A percentile compares a stretch with the other conserved stretches of the same genome.
Conservation (phyloP, 148 eudicot species). For the Cornus kousa region DNA sequence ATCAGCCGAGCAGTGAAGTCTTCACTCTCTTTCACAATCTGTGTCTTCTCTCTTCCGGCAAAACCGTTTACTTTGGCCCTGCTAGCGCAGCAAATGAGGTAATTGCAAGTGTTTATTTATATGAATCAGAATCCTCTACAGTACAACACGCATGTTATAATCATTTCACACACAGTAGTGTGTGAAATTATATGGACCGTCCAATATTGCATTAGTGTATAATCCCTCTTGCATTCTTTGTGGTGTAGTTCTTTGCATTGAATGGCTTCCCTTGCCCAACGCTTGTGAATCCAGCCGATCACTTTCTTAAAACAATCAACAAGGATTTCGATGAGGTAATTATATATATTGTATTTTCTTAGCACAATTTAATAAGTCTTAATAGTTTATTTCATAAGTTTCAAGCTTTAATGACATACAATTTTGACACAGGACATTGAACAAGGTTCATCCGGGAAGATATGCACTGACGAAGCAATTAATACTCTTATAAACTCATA, state of each 20-base stretch:
- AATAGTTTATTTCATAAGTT: no score
- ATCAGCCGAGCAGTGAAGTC: conserved; percentile 74
- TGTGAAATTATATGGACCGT: no score
- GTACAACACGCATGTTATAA: no score
- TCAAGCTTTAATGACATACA: background rate
- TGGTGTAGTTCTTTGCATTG: conserved; percentile 46
- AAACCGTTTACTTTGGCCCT: conserved; percentile 62
- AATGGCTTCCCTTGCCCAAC: conserved; percentile 66
- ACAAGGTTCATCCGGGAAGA: conserved; percentile 18
- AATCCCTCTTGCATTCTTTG: background rate
- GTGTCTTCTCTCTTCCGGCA: conserved; percentile 59
- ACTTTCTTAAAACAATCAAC: conserved; percentile 53
- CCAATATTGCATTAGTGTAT: background rate
- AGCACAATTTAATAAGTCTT: no score
- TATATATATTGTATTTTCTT: background rate
- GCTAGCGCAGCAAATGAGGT: conserved; percentile 42
- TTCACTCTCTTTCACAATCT: conserved; percentile 53
- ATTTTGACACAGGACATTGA: conserved; percentile 36
- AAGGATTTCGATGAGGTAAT: conserved; percentile 55
- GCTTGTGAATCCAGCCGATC: conserved; percentile 64
- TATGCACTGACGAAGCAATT: conserved; percentile 30
- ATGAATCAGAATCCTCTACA: no score
- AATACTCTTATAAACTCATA: conserved; percentile 33
- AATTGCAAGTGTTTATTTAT: background rate
- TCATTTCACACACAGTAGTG: background rate